Conservation (phyloP, 306 rosid species). For the Morella rubra region DNA sequence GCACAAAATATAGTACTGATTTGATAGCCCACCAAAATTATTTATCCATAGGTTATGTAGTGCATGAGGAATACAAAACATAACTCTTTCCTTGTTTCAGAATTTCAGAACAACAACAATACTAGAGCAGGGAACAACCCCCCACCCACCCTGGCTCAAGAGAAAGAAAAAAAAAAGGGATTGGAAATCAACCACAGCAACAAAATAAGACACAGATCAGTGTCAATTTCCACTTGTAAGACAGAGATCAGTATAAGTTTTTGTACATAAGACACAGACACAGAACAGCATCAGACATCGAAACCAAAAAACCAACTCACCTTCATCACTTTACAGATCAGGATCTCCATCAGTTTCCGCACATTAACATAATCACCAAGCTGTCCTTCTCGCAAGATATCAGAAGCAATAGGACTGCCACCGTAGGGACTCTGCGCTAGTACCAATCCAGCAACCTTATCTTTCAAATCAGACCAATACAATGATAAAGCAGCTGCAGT, state of each 20-base stretch:
- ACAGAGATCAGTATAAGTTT: no score
- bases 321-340: constrained; percentile 85
- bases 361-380: constrained; percentile 93
- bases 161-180: constrained; percentile 6
- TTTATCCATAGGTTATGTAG: neutral
- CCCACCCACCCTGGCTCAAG: neutral
- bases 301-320: constrained; percentile 33
- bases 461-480: constrained; percentile 96
- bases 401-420: constrained; percentile 96
- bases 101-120: neutral
- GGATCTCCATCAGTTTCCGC: constrained; percentile 86
- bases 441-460: constrained; percentile 92
- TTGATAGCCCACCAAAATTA: neutral
- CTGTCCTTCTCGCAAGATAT: constrained; percentile 94
- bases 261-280: no score
- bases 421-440: constrained; percentile 98
- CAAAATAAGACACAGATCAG: neutral
- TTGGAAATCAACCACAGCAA: neutral
- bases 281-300: neutral
- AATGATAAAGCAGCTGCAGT: constrained; percentile 95
- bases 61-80: neutral
- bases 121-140: neutral
- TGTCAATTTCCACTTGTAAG: no score
- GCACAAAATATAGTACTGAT: neutral
- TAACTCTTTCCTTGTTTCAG: neutral